Conservation (phyloP, 208 protist genomes). For the Crithidia bombi region DNA sequence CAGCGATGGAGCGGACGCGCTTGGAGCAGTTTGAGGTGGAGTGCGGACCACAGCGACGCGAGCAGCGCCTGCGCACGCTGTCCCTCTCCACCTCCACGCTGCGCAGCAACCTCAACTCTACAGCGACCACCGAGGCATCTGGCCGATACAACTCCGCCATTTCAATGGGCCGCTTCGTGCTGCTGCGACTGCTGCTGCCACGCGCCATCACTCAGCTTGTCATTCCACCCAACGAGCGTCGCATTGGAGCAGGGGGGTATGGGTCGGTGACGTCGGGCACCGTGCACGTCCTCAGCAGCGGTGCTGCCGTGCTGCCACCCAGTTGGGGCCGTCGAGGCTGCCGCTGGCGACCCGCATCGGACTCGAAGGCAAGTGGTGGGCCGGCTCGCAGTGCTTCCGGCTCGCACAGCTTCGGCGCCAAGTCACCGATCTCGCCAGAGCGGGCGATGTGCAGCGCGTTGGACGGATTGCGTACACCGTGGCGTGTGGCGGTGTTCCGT, state of each 20-base stretch:
- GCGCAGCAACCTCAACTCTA: slow-evolving; percentile 6
- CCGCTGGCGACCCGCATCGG: slow-evolving; percentile 12
- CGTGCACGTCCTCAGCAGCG: slow-evolving; percentile 11
- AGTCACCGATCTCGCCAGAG: slow-evolving; percentile 8
- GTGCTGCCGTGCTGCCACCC: slow-evolving; percentile 18
- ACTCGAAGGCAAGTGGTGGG: not conserved
- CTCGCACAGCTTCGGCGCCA: not conserved
- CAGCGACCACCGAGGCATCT: not conserved
- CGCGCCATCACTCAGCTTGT: slow-evolving; percentile 34
- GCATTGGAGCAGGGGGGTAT: slow-evolving; percentile 77
- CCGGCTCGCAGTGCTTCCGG: slow-evolving; percentile 11
- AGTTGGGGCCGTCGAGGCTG: slow-evolving; percentile 25
- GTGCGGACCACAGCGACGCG: slow-evolving; percentile 4
- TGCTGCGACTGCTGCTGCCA: slow-evolving; percentile 64
- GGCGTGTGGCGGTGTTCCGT: slow-evolving; percentile 23
- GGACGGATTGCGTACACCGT: slow-evolving; percentile 23
- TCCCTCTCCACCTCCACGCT: slow-evolving; percentile 13
- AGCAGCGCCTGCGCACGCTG: not conserved
- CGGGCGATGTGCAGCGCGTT: not conserved
- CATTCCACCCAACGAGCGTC: slow-evolving; percentile 32
- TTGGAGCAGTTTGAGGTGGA: slow-evolving; percentile 28
- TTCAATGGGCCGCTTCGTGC: slow-evolving; percentile 53
- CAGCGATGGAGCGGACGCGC: slow-evolving; percentile 15
- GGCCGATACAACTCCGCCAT: slow-evolving; percentile 22
- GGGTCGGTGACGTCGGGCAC: slow-evolving; percentile 52